These are phyloP conservation scores for Pichia sp. DNA, from an alignment of 1,139 yeast genomes.

Conservation along the genomic window DNA sequence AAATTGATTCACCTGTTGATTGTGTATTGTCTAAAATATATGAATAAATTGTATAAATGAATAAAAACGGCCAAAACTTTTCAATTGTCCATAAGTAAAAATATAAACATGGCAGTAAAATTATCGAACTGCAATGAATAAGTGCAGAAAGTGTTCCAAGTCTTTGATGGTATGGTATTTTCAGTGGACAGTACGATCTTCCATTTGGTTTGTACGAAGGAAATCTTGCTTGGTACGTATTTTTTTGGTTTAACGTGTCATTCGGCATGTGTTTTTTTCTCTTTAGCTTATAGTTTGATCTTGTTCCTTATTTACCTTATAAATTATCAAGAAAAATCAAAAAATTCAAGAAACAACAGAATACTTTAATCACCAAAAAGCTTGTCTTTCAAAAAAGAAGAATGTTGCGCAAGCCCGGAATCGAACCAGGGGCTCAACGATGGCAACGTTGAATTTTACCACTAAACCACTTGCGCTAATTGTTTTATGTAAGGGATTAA, in stretches of 20 bases:
- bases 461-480: constrained; percentile 16
- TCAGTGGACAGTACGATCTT: constrained; percentile 40
- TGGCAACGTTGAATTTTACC: constrained; percentile 18
- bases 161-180: constrained; percentile 52
- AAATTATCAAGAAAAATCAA: too few relatives aligned
- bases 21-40: constrained; percentile 57
- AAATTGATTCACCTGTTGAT: constrained; percentile 62
- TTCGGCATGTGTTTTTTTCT: too few relatives aligned
- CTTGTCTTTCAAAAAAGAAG: not conserved
- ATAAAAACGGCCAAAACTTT: constrained; percentile 54
- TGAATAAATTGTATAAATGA: constrained; percentile 51
- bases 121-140: constrained; percentile 71
- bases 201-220: constrained; percentile 23
- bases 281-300: too few relatives aligned
- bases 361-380: not conserved
- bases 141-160: constrained; percentile 67
- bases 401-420: constrained; percentile 15
- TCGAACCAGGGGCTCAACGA: constrained; percentile 19
- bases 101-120: constrained; percentile 55
- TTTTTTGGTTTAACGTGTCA: too few relatives aligned
- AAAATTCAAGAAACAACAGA: not conserved
- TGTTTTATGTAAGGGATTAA: not conserved
- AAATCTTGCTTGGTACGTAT: constrained; percentile 17
- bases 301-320: too few relatives aligned
- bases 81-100: constrained; percentile 35